Percentiles rank a stretch among this genome's conserved stretches.
These are phyloP conservation scores for Lactarius sanguifluus DNA, from an alignment of 768 basidiomycete genomes.

Conservation along the genomic window DNA sequence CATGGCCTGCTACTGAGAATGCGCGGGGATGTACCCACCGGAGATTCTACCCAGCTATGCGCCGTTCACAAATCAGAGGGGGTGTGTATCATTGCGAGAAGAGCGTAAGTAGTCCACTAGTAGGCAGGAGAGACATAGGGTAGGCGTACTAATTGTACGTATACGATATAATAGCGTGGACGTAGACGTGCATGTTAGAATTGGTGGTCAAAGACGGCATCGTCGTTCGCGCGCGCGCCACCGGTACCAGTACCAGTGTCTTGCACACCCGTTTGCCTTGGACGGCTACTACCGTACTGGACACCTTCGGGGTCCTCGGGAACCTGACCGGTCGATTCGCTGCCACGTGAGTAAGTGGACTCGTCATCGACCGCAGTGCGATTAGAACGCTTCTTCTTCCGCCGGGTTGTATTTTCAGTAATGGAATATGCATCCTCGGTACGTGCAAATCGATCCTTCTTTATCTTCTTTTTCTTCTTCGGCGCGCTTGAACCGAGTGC, in stretches of 20 bases:
- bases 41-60: too few relatives aligned
- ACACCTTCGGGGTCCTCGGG: slow-evolving; percentile 76
- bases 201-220: slow-evolving; percentile 83
- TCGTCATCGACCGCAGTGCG: slow-evolving; percentile 42
- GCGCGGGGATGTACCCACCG: too few relatives aligned
- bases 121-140: not conserved
- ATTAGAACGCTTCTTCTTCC: slow-evolving; percentile 64
- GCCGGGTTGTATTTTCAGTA: slow-evolving; percentile 41
- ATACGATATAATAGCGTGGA: not conserved
- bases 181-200: slow-evolving; percentile 13
- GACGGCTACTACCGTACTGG: slow-evolving; percentile 46
- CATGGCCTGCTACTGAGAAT: too few relatives aligned
- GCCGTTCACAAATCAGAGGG: not conserved
- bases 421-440: slow-evolving; percentile 78
- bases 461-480: slow-evolving; percentile 70
- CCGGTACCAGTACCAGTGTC: slow-evolving; percentile 64
- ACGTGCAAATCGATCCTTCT: slow-evolving; percentile 86
- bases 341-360: slow-evolving; percentile 37
- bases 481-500: slow-evolving; percentile 41
- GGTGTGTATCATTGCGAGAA: not conserved
- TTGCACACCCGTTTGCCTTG: slow-evolving; percentile 71
- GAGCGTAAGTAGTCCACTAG: not conserved
- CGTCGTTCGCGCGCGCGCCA: slow-evolving; percentile 97
- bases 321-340: slow-evolving; percentile 47
- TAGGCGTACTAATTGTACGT: not conserved